These are phyloP conservation scores for Echeveria elegans DNA, from an alignment of 164 flowering plant species.

Conservation along the genomic window DNA sequence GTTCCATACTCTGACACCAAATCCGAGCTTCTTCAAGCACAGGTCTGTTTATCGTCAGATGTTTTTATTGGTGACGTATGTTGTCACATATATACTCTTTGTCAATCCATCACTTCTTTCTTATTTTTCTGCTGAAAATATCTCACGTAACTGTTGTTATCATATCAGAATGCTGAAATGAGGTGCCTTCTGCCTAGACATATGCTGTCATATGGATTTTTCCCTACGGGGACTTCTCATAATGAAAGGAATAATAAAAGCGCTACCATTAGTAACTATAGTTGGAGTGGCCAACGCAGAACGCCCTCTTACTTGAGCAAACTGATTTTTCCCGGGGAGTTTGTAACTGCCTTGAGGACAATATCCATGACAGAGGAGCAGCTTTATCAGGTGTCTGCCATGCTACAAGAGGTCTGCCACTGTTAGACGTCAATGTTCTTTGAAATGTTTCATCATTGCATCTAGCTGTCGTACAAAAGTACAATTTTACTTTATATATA, in stretches of 20 bases:
- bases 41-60: conserved; percentile 35
- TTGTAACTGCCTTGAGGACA: conserved; percentile 79
- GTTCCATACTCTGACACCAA: conserved; percentile 56
- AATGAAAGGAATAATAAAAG: conserved; percentile 13
- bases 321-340: conserved; percentile 81
- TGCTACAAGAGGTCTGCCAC: conserved; percentile 77
- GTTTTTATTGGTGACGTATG: not conserved
- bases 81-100: not conserved
- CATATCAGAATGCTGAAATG: conserved; percentile 70
- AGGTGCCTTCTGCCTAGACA: conserved; percentile 79
- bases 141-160: conserved; percentile 3
- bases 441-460: not conserved
- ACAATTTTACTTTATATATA: no score
- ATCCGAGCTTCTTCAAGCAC: conserved; percentile 71
- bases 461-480: no score
- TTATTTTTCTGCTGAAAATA: not conserved
- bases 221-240: conserved; percentile 18
- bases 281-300: conserved; percentile 91
- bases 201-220: conserved; percentile 66
- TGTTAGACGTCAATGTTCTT: not conserved
- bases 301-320: conserved; percentile 60
- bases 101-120: not conserved
- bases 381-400: conserved; percentile 50
- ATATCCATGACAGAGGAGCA: conserved; percentile 79
- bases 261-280: conserved; percentile 31